Evolutionary conservation across 2,329 filamentous ascomycete species (phyloP).

Genomic region (Exophiala mesophila): DNA sequence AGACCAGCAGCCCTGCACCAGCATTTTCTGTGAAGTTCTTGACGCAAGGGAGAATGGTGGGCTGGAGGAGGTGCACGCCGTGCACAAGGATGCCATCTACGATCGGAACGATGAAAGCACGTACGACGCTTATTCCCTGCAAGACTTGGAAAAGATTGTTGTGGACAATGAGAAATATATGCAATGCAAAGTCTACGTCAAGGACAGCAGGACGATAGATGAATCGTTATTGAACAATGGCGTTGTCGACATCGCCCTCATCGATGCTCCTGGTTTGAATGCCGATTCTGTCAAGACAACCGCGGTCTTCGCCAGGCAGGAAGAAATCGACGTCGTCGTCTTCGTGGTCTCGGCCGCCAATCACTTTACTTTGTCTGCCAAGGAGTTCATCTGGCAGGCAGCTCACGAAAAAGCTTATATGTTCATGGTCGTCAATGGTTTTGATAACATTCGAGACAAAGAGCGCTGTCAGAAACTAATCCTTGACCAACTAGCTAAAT

Average conservation of each 20-base stretch:
- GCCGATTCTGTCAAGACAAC: conserved; percentile 96
- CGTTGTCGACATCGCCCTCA: conserved; percentile 94
- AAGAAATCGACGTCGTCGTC: conserved; percentile 97
- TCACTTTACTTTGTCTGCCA: conserved; percentile 95
- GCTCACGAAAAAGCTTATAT: conserved; percentile 97
- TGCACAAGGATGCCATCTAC: conserved; percentile 75
- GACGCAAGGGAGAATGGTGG: conserved; percentile 87
- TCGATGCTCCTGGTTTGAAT: conserved; percentile 93
- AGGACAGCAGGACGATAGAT: conserved; percentile 81
- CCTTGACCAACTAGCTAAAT: conserved; percentile 74
- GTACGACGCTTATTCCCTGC: conserved; percentile 77
- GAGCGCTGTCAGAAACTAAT: conserved; percentile 88
- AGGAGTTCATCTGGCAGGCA: conserved; percentile 93
- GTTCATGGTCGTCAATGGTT: conserved; percentile 98
- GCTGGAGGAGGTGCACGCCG: conserved; percentile 90
- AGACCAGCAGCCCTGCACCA: conserved; percentile 96
- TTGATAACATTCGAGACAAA: conserved; percentile 89
- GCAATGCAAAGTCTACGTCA: conserved; percentile 96
- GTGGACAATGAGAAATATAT: conserved; percentile 82
- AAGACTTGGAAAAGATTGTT: conserved; percentile 81
- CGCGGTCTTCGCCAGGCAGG: conserved; percentile 91
- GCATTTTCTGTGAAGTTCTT: conserved; percentile 95
- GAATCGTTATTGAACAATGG: conserved; percentile 95
- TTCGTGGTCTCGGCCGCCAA: conserved; percentile 98
- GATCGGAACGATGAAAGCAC: conserved; percentile 89